Evolutionary conservation across 2,329 filamentous ascomycete species (phyloP).

Genomic region (Xenoacremonium recifei): DNA sequence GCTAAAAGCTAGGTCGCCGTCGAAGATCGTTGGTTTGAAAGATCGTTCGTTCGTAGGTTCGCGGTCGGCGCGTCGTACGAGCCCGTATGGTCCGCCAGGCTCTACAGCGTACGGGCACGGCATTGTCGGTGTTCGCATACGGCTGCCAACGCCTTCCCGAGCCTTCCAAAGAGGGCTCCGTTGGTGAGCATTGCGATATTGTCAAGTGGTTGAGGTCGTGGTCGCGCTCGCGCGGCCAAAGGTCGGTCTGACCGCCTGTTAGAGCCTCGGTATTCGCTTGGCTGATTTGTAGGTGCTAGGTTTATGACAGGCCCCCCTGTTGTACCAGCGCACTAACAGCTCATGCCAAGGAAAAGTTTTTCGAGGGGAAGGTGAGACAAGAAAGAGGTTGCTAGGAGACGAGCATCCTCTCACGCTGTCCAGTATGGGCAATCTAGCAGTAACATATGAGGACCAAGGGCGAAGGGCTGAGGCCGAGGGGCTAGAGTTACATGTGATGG

Average conservation of each 20-base stretch:
- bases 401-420: background rate
- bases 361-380: background rate
- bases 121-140: background rate
- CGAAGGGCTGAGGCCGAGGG: slow-evolving; percentile 1
- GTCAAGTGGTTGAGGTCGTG: background rate
- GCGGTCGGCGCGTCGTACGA: too few species aligned
- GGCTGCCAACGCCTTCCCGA: background rate
- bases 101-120: background rate
- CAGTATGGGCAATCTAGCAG: background rate
- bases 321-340: background rate
- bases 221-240: background rate
- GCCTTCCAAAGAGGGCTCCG: too few species aligned
- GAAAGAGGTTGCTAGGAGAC: background rate
- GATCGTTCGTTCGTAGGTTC: background rate
- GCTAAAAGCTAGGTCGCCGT: background rate
- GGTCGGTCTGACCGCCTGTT: background rate
- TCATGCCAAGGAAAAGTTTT: background rate
- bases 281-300: background rate
- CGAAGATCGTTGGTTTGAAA: background rate
- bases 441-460: background rate
- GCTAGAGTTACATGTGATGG: background rate
- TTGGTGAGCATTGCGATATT: too few species aligned
- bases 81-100: background rate
- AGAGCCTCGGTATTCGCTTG: background rate
- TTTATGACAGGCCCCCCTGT: background rate